Percentiles rank a stretch among this genome's conserved stretches.
Evolutionary conservation across 2,329 filamentous ascomycete species (phyloP).

Genomic region (Sarocladium kiliense): DNA sequence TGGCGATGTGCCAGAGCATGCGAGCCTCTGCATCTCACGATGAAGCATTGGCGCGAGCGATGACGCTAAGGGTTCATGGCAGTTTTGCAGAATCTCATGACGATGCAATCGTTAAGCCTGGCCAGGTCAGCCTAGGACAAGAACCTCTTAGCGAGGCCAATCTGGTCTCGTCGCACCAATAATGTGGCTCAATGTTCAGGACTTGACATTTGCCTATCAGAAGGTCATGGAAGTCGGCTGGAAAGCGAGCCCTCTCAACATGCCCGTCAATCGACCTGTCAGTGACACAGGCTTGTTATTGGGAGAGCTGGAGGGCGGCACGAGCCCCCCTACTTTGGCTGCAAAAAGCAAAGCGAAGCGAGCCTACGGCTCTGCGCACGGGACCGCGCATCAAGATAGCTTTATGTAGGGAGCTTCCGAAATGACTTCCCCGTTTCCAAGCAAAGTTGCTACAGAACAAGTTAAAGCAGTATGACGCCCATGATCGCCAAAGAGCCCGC

Average conservation of each 20-base stretch:
- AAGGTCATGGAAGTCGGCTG: background rate
- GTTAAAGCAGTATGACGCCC: background rate
- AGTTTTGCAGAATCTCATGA: background rate
- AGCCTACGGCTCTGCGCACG: background rate
- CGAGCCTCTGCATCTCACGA: no score
- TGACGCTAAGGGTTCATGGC: background rate
- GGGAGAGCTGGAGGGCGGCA: background rate
- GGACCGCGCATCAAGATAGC: background rate
- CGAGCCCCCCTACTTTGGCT: background rate
- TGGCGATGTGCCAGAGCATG: background rate
- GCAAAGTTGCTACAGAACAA: background rate
- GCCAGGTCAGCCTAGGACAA: background rate
- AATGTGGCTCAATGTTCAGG: background rate
- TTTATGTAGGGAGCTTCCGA: background rate
- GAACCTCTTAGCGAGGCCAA: background rate
- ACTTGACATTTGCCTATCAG: background rate
- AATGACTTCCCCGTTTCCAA: background rate
- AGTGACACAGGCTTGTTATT: background rate
- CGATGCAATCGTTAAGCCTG: background rate
- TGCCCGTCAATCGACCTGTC: background rate
- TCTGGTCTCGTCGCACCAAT: conserved; percentile 4
- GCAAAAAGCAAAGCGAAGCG: background rate
- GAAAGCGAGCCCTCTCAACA: background rate
- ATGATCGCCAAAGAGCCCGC: background rate
- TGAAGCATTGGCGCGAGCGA: no score